A percentile compares a stretch with the other conserved stretches of the same genome.
phyloP scores from a whole-genome alignment of 495 filamentous ascomycete genomes.

The Aspergillus haitiensis region DNA sequence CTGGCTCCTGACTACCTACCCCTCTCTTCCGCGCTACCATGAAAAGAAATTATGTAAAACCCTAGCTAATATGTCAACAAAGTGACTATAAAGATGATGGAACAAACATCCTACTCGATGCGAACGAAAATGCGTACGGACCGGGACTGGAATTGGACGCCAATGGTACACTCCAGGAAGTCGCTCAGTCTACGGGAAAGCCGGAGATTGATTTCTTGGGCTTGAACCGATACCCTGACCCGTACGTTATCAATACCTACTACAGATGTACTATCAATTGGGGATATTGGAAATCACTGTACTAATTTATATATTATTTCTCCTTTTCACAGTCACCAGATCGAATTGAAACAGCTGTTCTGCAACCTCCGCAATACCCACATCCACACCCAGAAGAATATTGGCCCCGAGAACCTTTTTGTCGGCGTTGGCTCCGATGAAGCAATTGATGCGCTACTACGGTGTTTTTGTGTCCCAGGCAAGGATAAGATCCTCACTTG shows the following conservation, averaged over 20 bases:
- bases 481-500: slow-evolving; percentile 88
- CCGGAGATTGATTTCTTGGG: slow-evolving; percentile 67
- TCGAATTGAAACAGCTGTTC: slow-evolving; percentile 78
- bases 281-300: background rate
- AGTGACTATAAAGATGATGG: slow-evolving; percentile 99
- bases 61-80: slow-evolving; percentile 35
- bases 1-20: slow-evolving; percentile 2
- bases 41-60: background rate
- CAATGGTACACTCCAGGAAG: slow-evolving; percentile 45
- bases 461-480: slow-evolving; percentile 87
- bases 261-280: no score
- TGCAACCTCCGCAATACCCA: slow-evolving; percentile 88
- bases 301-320: background rate
- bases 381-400: slow-evolving; percentile 68
- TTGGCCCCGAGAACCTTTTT: slow-evolving; percentile 82
- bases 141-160: slow-evolving; percentile 60
- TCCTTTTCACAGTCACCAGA: slow-evolving; percentile 64
- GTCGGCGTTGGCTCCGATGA: slow-evolving; percentile 96
- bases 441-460: slow-evolving; percentile 88
- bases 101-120: slow-evolving; percentile 93
- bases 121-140: slow-evolving; percentile 96
- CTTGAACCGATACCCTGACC: slow-evolving; percentile 94
- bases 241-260: slow-evolving; percentile 49
- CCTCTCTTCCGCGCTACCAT: background rate
- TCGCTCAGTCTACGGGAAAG: slow-evolving; percentile 36